Evolutionary conservation across 108 stramenopile species (phyloP), one percentile per base, ranked within the genome.

Genomic region (Skeletonema grethae): DNA sequence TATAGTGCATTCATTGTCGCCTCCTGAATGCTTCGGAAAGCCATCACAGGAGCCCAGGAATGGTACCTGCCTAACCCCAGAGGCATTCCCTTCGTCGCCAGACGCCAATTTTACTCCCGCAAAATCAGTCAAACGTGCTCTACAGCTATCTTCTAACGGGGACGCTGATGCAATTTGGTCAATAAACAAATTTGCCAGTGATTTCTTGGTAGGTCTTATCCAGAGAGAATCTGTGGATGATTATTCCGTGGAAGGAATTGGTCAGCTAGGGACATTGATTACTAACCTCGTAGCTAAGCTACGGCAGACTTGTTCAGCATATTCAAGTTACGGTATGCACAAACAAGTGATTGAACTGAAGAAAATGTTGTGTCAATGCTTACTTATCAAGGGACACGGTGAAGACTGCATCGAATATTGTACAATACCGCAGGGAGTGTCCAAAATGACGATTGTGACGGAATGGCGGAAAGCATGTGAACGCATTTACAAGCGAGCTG

Each of bases 401-500:
- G 90, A 91, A 66, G 86, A 85, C 25, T 56, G 67, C 38, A 67
- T 91, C 18, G 63, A 57, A 61, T 66, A 48, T 32, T 57, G 60
- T 20, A 58, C 57, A 28, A 9, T 77, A 20, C 75, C 69, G 5
- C 22, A 36, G 34, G 65, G 43, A 25, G 53, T 59, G 29, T 67
- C 72, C 25, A 67, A 61, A 41, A 25, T 43, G 53, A 71, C 57
- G 1, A 70, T 83, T 39, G 22, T 85, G 22, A 59, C 35, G 3
- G 91, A 95, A 58, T 95, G 94, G 94, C 68, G 90, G 9, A 82
- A 82, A 61, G 65, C 79, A 32, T 90, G 89, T 57, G 94, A 95
- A 57, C 77, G 94, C 20, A 38, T 95, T n/a, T 93, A 82, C 80
- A 91, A 88, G 65, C 57, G 83, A 60, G 84, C 88, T 9, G 72